Percentiles rank a stretch among this genome's conserved stretches.
These are phyloP conservation scores for Stephanodiscus triporus DNA, from an alignment of 108 stramenopile genomes.

Conservation along the genomic window DNA sequence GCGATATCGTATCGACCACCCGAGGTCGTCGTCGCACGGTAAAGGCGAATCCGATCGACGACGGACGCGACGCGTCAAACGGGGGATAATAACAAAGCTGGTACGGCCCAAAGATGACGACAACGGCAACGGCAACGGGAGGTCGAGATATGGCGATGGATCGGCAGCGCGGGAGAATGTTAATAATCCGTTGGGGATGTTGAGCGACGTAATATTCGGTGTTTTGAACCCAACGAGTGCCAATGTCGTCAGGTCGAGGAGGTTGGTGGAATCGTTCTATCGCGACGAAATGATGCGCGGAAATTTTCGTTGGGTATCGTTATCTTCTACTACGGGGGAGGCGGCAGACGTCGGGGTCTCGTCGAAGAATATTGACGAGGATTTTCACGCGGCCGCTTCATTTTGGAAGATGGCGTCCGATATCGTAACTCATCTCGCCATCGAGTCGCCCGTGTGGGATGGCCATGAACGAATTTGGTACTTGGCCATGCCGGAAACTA, in stretches of 20 bases:
- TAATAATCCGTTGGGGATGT: conserved; percentile 36
- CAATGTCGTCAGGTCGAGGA: background rate
- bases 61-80: conserved; percentile 19
- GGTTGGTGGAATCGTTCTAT: conserved; percentile 15
- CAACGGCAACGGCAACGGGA: background rate
- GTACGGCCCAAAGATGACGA: background rate
- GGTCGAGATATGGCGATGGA: background rate
- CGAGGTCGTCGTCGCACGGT: conserved; percentile 1
- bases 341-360: background rate
- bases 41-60: conserved; percentile 17
- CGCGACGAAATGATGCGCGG: conserved; percentile 1
- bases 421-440: background rate
- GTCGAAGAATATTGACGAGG: conserved; percentile 21
- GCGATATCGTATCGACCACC: conserved; percentile 58
- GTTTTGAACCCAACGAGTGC: background rate
- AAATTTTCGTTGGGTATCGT: conserved; percentile 17
- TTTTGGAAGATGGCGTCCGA: conserved; percentile 55
- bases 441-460: background rate
- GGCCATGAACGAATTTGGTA: conserved; percentile 11
- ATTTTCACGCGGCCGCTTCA: conserved; percentile 37
- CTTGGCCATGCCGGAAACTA: conserved; percentile 44
- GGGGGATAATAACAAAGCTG: conserved; percentile 29
- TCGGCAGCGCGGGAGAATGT: conserved; percentile 13
- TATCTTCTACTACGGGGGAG: background rate
- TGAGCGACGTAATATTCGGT: conserved; percentile 1